These are phyloP conservation scores for Pseudozyma thailandica DNA, from an alignment of 1,284 basidiomycete genomes.

Conservation along the genomic window DNA sequence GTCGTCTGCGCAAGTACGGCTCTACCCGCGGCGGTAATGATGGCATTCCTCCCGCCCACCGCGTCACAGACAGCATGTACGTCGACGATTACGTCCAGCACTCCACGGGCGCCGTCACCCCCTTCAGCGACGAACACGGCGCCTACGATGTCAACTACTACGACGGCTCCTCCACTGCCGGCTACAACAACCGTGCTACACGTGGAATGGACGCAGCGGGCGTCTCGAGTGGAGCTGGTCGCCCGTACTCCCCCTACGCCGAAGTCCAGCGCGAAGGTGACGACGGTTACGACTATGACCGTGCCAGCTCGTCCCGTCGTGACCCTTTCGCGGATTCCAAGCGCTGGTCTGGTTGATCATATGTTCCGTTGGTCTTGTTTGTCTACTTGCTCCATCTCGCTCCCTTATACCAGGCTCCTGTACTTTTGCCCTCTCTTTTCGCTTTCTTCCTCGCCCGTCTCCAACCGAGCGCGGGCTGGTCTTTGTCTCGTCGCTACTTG, in stretches of 20 bases:
- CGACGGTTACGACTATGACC: slow-evolving; percentile 37
- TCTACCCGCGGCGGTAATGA: slow-evolving; percentile 18
- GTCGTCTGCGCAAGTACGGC: slow-evolving; percentile 40
- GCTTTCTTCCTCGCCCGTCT: no score
- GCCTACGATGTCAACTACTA: slow-evolving; percentile 51
- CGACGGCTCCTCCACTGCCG: slow-evolving; percentile 32
- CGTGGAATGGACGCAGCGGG: slow-evolving; percentile 43
- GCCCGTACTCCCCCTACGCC: slow-evolving; percentile 43
- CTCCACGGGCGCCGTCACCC: slow-evolving; percentile 9
- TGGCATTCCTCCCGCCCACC: slow-evolving; percentile 19
- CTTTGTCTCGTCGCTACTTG: neutral
- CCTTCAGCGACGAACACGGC: slow-evolving; percentile 42
- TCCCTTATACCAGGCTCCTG: no score
- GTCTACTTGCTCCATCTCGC: slow-evolving; percentile 1
- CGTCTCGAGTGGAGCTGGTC: slow-evolving; percentile 10
- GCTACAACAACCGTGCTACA: slow-evolving; percentile 45
- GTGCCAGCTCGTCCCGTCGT: slow-evolving; percentile 12
- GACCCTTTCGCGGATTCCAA: slow-evolving; percentile 30
- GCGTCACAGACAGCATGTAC: slow-evolving; percentile 30
- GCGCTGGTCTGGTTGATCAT: slow-evolving; percentile 28
- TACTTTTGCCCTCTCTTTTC: slow-evolving; percentile 16
- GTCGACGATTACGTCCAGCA: slow-evolving; percentile 15
- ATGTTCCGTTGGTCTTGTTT: neutral
- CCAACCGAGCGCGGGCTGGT: no score
- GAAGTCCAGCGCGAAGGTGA: slow-evolving; percentile 27